Evolutionary conservation across 306 rosid species (phyloP), one percentile per base, ranked within the genome.

Genomic region (Senna tora): DNA sequence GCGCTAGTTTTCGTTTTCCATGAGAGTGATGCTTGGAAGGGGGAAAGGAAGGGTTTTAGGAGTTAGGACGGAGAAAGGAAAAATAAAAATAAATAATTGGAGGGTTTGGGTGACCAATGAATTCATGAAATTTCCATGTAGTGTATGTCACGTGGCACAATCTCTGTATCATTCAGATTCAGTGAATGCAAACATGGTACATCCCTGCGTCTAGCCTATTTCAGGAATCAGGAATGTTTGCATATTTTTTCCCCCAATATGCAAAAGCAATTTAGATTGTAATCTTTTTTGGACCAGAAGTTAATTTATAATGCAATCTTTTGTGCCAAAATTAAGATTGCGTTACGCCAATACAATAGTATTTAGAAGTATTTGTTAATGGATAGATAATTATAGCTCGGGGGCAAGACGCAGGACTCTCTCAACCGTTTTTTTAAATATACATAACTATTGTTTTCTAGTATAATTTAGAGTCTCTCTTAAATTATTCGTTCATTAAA

Each of bases 141-240:
- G 33, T 50, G 2, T n/a, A 38, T 39, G 78, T 32, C 84, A 76
- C 79, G 84, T 79, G 67, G 10, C 21, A 2, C 30, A n/a, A 5
- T 13, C 19, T 5, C 47, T 42, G 15, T 42, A 42, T 12, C 47
- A 10, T 12, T 12, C 34, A 12, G 61, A 10, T 12, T 12, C 34
- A 12, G 61, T 32, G 17, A 25, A 5, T 55, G 39, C 38, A 55
- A 12, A 43, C 5, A 2, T 14, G 0, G 47, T 12, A n/a, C 47
- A 10, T 42, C 11, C 10, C 2, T 42, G 3, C 45, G 45, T 39
- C 45, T 6, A 2, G 0, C 47, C 45, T 39, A 39, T 39, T 43
- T 43, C 16, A 12, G 16, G 16, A 43, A 12, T 12, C 4, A 1
- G 2, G 50, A n/a, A 43, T 43, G 0, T 13, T 43, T 43, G 30